Evolutionary conservation across 345 rosid genomes (phyloP), one percentile per base, ranked within the genome.

Genomic region (Salix viminalis): DNA sequence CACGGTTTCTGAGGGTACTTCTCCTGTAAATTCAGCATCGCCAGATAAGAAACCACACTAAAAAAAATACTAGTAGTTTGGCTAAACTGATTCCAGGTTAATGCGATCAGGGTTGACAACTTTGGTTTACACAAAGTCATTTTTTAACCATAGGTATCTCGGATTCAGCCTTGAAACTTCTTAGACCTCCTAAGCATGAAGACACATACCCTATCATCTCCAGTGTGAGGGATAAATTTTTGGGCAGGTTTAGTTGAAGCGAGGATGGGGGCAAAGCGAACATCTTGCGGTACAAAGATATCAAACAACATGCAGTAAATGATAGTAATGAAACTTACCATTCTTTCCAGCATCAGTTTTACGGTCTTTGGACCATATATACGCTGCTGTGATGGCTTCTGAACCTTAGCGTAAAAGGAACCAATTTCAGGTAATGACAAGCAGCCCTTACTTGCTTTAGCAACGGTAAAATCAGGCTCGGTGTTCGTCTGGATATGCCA

Each of bases 401-500:
- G 98, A 75, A 82, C 85, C 88, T 92, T 92, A 65, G 97, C 88
- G 67, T 96, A 96, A 83, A 94, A 96, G 79, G 97, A 94, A 69
- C 91, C 90, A 61, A 92, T 77, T 16, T 92, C 95, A 16, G 99
- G 99, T 67, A 96, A 84, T 7, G 95, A 92, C 84, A 92, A 86
- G 80, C 98, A 96, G 71, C 99, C 99, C 86, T 94, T 84, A 62
- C 91, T 88, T 52, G 89, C 86, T 83, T 80, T 90, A 72, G 86
- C 87, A 81, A 96, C 81, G 84, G 88, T 88, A 82, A 79, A 56
- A 88, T 96, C 98, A 37, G 99, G 98, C 46, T 92, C 90, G 5
- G 83, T 69, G 82, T 90, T 87, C 6, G 97, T 92, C 88, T 96
- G 99, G 74, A 88, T 82, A 83, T 96, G 89, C 99, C 99, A 96